Conservation (phyloP, 345 rosid genomes). For the Physaria fendleri region DNA sequence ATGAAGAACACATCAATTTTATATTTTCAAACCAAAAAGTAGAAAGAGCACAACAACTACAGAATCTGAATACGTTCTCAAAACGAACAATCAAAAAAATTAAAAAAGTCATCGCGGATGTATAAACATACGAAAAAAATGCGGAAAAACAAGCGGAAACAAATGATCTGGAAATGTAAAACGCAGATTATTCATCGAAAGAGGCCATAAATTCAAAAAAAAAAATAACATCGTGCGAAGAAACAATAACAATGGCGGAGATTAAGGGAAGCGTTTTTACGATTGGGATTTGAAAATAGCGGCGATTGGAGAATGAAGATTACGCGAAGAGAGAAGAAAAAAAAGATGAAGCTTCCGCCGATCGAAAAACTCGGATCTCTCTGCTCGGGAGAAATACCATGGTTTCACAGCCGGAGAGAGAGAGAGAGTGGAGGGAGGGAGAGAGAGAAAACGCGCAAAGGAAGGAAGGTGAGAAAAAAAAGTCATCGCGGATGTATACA, state of each 20-base stretch:
- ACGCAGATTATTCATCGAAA: not conserved
- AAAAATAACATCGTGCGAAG: conserved; percentile 24
- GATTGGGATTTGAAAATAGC: conserved; percentile 7
- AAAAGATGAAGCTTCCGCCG: conserved; percentile 13
- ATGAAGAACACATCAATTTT: not conserved
- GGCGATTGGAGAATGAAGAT: conserved; percentile 12
- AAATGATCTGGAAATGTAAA: not conserved
- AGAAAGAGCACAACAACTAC: not conserved
- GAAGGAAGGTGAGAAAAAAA: no score
- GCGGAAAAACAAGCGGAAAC: not conserved
- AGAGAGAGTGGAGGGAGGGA: not conserved
- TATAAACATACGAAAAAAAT: not conserved
- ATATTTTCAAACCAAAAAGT: conserved; percentile 26
- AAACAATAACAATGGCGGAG: conserved; percentile 3
- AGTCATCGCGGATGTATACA: not conserved
- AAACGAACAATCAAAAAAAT: no score
- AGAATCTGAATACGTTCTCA: not conserved
- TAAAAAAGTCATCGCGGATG: not conserved
- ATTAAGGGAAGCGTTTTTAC: conserved; percentile 20
- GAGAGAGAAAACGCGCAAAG: conserved; percentile 34
- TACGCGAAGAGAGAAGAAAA: conserved; percentile 25
- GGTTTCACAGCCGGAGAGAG: conserved; percentile 17
- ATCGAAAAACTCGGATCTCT: conserved; percentile 61
- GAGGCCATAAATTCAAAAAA: not conserved
- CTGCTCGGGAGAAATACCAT: conserved; percentile 41